phyloP scores from a whole-genome alignment of 1,284 basidiomycete genomes.

The Ustilago loliicola region DNA sequence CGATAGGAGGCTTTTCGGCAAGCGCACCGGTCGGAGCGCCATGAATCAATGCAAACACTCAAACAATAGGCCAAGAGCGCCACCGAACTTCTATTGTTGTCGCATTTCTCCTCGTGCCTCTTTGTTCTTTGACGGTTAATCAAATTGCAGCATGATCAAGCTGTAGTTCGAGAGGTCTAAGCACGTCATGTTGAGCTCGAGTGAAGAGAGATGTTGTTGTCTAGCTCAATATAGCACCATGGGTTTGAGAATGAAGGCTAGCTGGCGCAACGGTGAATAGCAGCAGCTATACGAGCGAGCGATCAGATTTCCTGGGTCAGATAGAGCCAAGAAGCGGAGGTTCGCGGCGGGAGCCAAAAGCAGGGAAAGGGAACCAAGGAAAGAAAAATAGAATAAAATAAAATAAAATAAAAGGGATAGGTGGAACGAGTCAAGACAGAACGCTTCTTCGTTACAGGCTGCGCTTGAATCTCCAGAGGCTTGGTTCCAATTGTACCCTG shows the following conservation, averaged over 20 bases:
- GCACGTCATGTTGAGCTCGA: background rate
- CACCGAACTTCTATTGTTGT: background rate
- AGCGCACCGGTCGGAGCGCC: background rate
- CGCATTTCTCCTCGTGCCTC: background rate
- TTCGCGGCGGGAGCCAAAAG: constrained; percentile 6
- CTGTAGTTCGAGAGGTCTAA: background rate
- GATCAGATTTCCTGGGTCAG: background rate
- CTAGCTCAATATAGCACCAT: background rate
- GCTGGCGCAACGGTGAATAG: background rate
- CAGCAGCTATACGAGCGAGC: background rate
- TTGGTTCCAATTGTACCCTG: background rate
- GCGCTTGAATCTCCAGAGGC: background rate
- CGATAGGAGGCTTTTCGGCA: background rate
- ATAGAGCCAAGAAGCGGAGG: constrained; percentile 6
- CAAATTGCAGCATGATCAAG: background rate
- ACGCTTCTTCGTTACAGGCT: background rate
- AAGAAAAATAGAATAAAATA: background rate
- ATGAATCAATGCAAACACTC: background rate
- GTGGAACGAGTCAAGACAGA: no score
- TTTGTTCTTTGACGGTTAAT: background rate
- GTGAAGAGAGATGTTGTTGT: background rate
- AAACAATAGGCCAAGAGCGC: background rate
- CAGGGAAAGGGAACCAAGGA: background rate
- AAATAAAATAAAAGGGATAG: background rate
- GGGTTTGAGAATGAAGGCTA: background rate